Base-by-base conservation (phyloP, 2,329 filamentous ascomycete species). In the Cytospora piceicola region DNA sequence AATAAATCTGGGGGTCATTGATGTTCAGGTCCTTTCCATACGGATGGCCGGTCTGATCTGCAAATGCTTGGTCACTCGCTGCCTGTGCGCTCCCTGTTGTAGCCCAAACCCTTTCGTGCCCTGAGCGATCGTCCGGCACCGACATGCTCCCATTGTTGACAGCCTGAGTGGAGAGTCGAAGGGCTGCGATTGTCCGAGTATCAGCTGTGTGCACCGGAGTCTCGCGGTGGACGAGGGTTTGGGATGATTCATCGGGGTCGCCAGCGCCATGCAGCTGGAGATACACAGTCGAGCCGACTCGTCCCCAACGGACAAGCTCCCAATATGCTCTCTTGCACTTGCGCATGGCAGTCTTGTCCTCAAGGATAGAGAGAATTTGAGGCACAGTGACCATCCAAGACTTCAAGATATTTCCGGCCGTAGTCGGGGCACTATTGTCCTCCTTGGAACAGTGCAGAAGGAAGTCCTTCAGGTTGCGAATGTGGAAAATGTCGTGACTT, bases 401-500 rank as follows among this genome's bases (percentile, higher is more conserved):
- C 51, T 54, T 61, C 46, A 54, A 30, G 20, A 42, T 32, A 11
- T 14, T 24, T 2, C 51, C 51, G 4, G 32, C 42, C 17, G 34
- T 34, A 8, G 51, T 36, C 12, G 20, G 20, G 17, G 15, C 34
- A 46, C 30, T 14, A 15, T n/a, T 6, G n/a, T 22, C 15, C 11
- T 32, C 15, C 24, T 24, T 20, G 9, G 51, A 32, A 30, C 46
- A 22, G 20, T 61, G 59, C 12, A 61, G 15, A 12, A 61, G 24
- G 34, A 49, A 61, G 20, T 30, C 34, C 7, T 61, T 22, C 2
- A 61, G 34, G 27, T 46, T 61, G 34, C 30, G 17, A 32, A 61
- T 61, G 24, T 61, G 59, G 15, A 55, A 55, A 9, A 55, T 12
- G 12, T 61, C 32, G 17, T 61, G 59, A 20, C 34, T 54, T 7